Percentiles rank a stretch among this genome's conserved stretches.
Conservation (phyloP, 495 filamentous ascomycete species). For the Cladorrhinum samala region DNA sequence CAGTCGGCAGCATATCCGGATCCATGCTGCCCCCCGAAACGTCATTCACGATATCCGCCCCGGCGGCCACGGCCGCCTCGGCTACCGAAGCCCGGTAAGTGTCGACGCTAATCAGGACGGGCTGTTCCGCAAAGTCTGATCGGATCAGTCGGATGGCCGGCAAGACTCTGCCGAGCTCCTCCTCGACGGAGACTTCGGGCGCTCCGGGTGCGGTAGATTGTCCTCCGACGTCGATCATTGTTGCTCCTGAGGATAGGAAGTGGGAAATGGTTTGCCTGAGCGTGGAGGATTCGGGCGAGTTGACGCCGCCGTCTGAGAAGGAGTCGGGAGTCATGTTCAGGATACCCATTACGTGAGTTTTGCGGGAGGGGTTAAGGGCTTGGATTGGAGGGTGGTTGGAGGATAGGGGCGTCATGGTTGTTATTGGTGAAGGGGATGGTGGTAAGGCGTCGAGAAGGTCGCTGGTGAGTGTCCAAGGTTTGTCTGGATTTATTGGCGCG, state of each 20-base stretch:
- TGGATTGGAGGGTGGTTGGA: slow-evolving; percentile 52
- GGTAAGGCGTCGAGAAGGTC: slow-evolving; percentile 63
- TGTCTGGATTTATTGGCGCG: slow-evolving; percentile 42
- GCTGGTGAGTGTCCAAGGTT: slow-evolving; percentile 45
- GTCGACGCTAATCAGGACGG: slow-evolving; percentile 75
- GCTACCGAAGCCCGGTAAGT: slow-evolving; percentile 88
- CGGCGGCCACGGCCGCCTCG: slow-evolving; percentile 68
- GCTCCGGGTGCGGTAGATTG: slow-evolving; percentile 82
- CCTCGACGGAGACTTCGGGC: slow-evolving; percentile 53
- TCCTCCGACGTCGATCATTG: slow-evolving; percentile 87
- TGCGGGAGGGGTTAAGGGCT: slow-evolving; percentile 55
- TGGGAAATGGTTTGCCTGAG: slow-evolving; percentile 42
- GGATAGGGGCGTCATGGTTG: slow-evolving; percentile 65
- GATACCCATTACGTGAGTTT: slow-evolving; percentile 85
- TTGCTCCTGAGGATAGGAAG: slow-evolving; percentile 63
- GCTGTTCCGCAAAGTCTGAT: slow-evolving; percentile 51
- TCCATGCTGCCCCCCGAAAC: slow-evolving; percentile 80
- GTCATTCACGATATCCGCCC: slow-evolving; percentile 94
- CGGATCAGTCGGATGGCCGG: slow-evolving; percentile 72
- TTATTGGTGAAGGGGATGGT: slow-evolving; percentile 43
- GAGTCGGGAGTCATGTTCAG: slow-evolving; percentile 95
- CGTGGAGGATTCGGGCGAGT: slow-evolving; percentile 30
- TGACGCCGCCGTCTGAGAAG: slow-evolving; percentile 82
- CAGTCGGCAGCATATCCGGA: slow-evolving; percentile 71
- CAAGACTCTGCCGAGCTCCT: slow-evolving; percentile 73